Evolutionary conservation across 805 yeast species (phyloP).

Genomic region (Candida methanosorbosa): DNA sequence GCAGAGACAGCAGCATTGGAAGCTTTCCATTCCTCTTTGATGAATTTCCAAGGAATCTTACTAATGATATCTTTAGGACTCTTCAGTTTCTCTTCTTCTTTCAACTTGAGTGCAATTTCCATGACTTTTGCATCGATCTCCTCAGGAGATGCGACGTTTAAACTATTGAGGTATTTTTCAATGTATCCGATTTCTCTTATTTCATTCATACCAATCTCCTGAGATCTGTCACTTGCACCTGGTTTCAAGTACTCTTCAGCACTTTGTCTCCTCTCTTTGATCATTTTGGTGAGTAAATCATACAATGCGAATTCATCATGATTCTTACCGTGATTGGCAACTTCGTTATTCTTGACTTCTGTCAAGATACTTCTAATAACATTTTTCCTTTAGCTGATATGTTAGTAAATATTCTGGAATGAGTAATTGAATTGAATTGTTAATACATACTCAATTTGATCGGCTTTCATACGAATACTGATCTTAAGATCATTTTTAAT

Average conservation of each 20-base stretch:
- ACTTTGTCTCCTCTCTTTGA: slow-evolving; percentile 30
- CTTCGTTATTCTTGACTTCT: slow-evolving; percentile 30
- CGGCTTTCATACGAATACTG: slow-evolving; percentile 25
- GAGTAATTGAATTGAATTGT: background rate
- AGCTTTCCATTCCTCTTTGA: slow-evolving; percentile 28
- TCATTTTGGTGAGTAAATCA: slow-evolving; percentile 27
- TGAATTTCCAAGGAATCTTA: slow-evolving; percentile 25
- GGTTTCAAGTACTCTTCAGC: slow-evolving; percentile 28
- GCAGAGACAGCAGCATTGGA: slow-evolving; percentile 21
- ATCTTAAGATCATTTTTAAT: slow-evolving; percentile 25
- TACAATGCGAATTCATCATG: slow-evolving; percentile 24
- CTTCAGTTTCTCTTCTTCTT: slow-evolving; percentile 14
- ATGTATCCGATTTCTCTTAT: slow-evolving; percentile 28
- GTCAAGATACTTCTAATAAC: slow-evolving; percentile 30
- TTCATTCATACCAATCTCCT: slow-evolving; percentile 28
- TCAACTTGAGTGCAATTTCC: slow-evolving; percentile 19
- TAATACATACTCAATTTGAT: slow-evolving; percentile 20
- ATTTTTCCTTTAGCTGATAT: slow-evolving; percentile 17
- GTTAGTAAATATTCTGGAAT: too few species aligned
- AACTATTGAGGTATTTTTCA: slow-evolving; percentile 20
- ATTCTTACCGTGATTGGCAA: slow-evolving; percentile 18
- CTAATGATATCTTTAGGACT: slow-evolving; percentile 19
- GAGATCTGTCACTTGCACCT: slow-evolving; percentile 32
- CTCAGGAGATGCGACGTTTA: slow-evolving; percentile 29
- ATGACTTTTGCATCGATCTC: slow-evolving; percentile 24